Conservation (phyloP, 495 filamentous ascomycete genomes). For the Achaetomiella virescens region DNA sequence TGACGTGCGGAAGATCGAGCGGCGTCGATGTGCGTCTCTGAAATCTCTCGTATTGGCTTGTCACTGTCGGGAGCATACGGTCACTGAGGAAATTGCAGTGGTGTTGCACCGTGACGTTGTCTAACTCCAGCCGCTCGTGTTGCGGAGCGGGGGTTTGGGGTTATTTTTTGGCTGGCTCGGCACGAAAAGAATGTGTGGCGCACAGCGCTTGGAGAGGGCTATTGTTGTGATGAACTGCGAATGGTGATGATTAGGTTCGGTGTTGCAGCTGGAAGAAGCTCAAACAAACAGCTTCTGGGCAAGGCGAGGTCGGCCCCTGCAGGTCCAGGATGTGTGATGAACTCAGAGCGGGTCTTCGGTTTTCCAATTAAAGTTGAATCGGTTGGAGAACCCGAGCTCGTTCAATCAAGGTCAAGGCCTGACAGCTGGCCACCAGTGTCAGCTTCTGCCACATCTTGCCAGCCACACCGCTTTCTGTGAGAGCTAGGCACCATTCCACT, state of each 20-base stretch:
- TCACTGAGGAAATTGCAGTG: background rate
- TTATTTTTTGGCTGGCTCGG: background rate
- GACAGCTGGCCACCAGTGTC: slow-evolving; percentile 7
- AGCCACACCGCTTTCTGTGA: slow-evolving; percentile 6
- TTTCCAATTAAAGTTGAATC: slow-evolving; percentile 6
- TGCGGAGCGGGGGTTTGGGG: background rate
- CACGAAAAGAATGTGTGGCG: slow-evolving; percentile 15
- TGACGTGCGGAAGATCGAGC: background rate
- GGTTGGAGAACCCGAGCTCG: slow-evolving; percentile 3
- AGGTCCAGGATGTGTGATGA: slow-evolving; percentile 3
- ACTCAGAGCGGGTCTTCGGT: slow-evolving; percentile 6
- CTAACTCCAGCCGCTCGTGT: background rate
- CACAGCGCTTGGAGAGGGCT: slow-evolving; percentile 12
- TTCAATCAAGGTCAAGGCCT: background rate
- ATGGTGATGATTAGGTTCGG: slow-evolving; percentile 4
- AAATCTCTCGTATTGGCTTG: background rate
- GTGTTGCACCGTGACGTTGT: slow-evolving; percentile 9
- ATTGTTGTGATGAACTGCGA: background rate
- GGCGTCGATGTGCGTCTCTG: background rate
- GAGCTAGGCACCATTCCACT: slow-evolving; percentile 16
- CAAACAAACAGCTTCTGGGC: slow-evolving; percentile 1
- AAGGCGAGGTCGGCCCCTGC: slow-evolving; percentile 12
- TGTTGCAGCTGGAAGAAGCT: slow-evolving; percentile 5
- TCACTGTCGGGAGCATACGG: background rate
- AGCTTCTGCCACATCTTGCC: background rate